Evolutionary conservation across 1,139 yeast species (phyloP), one percentile per base, ranked within the genome.

Genomic region (Sugiyamaella xylanicola): DNA sequence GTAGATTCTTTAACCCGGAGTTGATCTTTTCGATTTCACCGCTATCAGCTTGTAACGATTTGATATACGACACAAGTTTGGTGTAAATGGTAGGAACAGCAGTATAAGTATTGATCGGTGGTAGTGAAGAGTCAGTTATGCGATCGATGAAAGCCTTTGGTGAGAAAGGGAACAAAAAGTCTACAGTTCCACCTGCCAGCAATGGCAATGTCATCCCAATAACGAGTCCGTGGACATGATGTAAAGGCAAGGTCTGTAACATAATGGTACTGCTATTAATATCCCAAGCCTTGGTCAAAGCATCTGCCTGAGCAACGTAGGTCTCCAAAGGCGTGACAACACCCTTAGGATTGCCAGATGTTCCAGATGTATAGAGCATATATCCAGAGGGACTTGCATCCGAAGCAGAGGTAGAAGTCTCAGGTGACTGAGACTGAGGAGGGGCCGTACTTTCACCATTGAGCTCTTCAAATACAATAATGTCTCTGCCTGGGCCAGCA

Each of bases 71-170:
- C 11, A 68, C 63, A 16, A 70, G 59, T 8, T 67, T 63, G 3
- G 72, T 64, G 59, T 71, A 72, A 32, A 72, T 69, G 9, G 75
- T 72, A n/a, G 75, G 75, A 13, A 72, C 74, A 8, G 75, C 75
- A 16, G 74, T 71, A 60, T 68, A 72, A 11, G 74, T 65, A 51
- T 72, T 70, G 53, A 72, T 66, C 1, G 63, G 61, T 2, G 71
- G 71, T n/a, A 64, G 61, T 7, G 59, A 29, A 21, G 36, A 3
- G 5, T 54, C 55, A n/a, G 56, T 27, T 13, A 71, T 47, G 16
- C 72, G 60, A 17, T 59, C 58, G 47, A 68, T 59, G 44, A 71
- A 68, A 13, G 60, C 58, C 22, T 60, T 60, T 4, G 75, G 65
- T 7, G 64, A 59, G 51, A 71, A 72, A 4, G 75, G 75, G 56